Evolutionary conservation across 2,329 filamentous ascomycete genomes (phyloP).

Genomic region (Bisporella sp.): DNA sequence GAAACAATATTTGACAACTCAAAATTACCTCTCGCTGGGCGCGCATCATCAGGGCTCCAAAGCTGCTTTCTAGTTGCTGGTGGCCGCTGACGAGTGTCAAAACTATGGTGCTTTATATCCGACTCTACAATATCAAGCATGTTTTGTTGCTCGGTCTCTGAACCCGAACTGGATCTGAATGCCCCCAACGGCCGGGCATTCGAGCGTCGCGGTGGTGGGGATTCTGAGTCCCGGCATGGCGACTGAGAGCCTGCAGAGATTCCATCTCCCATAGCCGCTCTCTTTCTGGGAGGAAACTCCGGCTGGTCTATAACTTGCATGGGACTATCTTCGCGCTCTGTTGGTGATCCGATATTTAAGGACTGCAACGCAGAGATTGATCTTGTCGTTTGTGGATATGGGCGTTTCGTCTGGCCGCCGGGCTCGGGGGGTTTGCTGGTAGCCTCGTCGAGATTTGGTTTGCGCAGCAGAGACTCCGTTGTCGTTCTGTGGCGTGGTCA

Average conservation of each 20-base stretch:
- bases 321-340: constrained; percentile 10
- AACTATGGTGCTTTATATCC: background rate
- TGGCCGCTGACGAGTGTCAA: constrained; percentile 5
- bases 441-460: too few species aligned
- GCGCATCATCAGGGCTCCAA: constrained; percentile 19
- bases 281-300: constrained; percentile 19
- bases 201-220: constrained; percentile 17
- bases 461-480: too few species aligned
- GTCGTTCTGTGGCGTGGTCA: too few species aligned
- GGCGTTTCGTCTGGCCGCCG: background rate
- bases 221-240: constrained; percentile 17
- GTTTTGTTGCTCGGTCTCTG: constrained; percentile 5
- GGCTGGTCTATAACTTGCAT: constrained; percentile 18
- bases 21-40: constrained; percentile 8
- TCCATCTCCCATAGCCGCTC: constrained; percentile 20
- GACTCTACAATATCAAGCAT: too few species aligned
- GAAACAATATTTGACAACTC: background rate
- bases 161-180: constrained; percentile 9
- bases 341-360: constrained; percentile 14
- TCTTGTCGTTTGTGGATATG: background rate
- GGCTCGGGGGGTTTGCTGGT: too few species aligned
- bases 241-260: constrained; percentile 21
- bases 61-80: constrained; percentile 15
- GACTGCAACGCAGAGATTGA: constrained; percentile 4
- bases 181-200: constrained; percentile 12